A percentile compares a stretch with the other conserved stretches of the same genome.
Evolutionary conservation across 2,329 filamentous ascomycete genomes (phyloP).

Genomic region (Cryphonectria naterciae): DNA sequence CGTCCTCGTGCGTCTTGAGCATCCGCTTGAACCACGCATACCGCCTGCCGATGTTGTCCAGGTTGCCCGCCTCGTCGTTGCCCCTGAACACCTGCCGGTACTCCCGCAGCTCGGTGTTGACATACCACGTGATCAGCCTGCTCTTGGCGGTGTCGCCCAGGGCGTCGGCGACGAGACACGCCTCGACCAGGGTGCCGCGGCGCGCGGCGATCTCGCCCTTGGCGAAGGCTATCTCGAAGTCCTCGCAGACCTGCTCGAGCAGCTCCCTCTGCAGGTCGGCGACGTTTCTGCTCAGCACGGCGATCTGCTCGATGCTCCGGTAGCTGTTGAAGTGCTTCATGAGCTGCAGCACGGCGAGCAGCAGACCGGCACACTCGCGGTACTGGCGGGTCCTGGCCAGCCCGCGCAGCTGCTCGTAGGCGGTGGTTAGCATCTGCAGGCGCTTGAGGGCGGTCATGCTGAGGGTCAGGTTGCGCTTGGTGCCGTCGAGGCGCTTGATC

Average conservation of each 20-base stretch:
- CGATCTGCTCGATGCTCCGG: conserved; percentile 96
- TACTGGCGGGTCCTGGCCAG: conserved; percentile 88
- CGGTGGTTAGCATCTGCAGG: conserved; percentile 97
- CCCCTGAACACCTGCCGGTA: conserved; percentile 95
- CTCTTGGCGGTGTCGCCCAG: conserved; percentile 84
- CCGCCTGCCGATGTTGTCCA: conserved; percentile 93
- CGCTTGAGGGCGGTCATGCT: conserved; percentile 98
- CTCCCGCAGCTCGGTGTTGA: conserved; percentile 94
- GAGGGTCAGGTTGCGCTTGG: conserved; percentile 92
- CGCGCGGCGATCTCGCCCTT: conserved; percentile 79
- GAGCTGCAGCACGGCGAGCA: conserved; percentile 94
- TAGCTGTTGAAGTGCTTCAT: conserved; percentile 99
- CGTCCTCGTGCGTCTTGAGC: conserved; percentile 93
- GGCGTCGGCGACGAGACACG: conserved; percentile 92
- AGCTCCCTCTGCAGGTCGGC: conserved; percentile 91
- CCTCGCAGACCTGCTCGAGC: conserved; percentile 97
- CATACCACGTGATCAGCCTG: conserved; percentile 91
- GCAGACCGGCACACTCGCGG: conserved; percentile 87
- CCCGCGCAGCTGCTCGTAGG: conserved; percentile 92
- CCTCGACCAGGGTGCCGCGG: conserved; percentile 76
- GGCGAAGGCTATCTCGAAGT: conserved; percentile 94
- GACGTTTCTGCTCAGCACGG: conserved; percentile 87
- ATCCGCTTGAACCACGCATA: conserved; percentile 98
- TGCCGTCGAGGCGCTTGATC: conserved; percentile 95
- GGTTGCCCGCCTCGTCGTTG: conserved; percentile 91